Conservation (phyloP, 257 asterid species). For the Solanum pimpinellifolium region DNA sequence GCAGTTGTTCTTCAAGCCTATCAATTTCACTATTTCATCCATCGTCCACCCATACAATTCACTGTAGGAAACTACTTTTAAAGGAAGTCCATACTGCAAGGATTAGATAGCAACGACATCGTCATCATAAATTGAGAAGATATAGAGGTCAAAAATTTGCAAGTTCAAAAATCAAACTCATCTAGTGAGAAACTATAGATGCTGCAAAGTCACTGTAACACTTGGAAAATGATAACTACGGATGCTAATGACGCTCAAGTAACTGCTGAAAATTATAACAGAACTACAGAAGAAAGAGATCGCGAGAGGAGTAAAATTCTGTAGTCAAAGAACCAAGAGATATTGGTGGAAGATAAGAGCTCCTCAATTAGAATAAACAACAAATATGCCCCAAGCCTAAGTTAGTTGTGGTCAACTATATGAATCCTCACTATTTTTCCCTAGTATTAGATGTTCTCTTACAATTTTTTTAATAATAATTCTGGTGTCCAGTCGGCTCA, state of each 20-base stretch:
- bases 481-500: no score
- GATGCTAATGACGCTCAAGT: not conserved
- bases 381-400: no score
- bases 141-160: not conserved
- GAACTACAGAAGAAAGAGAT: not conserved
- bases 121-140: not conserved
- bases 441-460: no score
- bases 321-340: no score
- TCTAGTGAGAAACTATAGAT: not conserved
- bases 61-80: conserved; percentile 88
- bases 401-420: no score
- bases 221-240: not conserved
- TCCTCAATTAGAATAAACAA: no score
- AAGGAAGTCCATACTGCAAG: conserved; percentile 86
- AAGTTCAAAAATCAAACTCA: not conserved
- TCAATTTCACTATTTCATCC: conserved; percentile 97
- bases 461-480: no score
- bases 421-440: no score
- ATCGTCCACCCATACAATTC: conserved; percentile 97
- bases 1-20: conserved; percentile 94
- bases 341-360: no score
- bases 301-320: no score
- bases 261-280: not conserved
- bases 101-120: not conserved
- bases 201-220: not conserved